Base-by-base conservation (phyloP, 75 land plant genomes). In the Isoetes taiwanensis region DNA sequence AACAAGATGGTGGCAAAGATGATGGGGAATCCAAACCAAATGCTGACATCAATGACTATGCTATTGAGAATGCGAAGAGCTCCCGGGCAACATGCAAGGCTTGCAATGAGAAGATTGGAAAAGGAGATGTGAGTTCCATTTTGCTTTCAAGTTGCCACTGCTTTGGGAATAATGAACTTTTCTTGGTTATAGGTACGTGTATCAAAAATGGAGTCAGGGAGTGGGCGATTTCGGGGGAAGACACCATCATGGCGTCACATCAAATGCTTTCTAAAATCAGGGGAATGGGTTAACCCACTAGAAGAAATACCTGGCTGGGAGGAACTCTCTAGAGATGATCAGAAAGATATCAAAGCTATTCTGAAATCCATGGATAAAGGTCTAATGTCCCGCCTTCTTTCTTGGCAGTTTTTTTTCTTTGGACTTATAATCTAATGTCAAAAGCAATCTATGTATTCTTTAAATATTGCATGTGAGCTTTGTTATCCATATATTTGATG, bases 231-330 rank as follows among this genome's bases (percentile, higher is more conserved):
- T 56, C 66, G 73, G 25, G 73, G 68, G 8, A 58, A 69, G 59
- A 60, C 77, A 2, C 67, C 86, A 41, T 62, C 80, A 24, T 93
- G 88, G 94, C 75, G 86, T 35, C 98, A 93, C 81, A 76, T 79
- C 31, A 81, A 71, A 26, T 93, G 98, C 54, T 93, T 79, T 53
- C 33, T 81, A 52, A 74, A 79, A 11, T 56, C 69, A 41, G 76
- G 54, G 34, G 77, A 76, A 52, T 81, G 85, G 57, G 56, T 59
- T 20, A 10, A 56, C 9, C 57, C 72, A n/a, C 21, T 93, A 1
- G 85, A 81, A 33, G 76, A 81, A 43, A 30, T 87, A 25, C 34
- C 80, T 37, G 98, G 98, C 16, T 93, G 98, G 98, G 78, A 68
- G 21, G 57, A 19, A 35, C 78, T 93, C 24, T 26, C 74, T 52